Evolutionary conservation across 495 filamentous ascomycete species (phyloP), one percentile per base, ranked within the genome.

Genomic region (Cercophora sp.): DNA sequence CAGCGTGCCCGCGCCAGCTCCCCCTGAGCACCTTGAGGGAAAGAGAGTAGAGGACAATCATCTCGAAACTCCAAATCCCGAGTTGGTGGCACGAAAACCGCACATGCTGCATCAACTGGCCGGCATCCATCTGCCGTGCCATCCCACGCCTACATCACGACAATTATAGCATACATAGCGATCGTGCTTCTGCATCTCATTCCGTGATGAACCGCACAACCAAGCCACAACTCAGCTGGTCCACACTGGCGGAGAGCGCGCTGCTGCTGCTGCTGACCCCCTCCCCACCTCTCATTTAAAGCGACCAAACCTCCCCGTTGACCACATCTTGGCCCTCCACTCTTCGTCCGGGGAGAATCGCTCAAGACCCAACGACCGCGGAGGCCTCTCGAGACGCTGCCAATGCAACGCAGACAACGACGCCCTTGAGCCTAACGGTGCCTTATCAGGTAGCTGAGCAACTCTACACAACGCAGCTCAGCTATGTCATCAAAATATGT

Each of bases 211-310:
- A 4, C n/a, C 24, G 16, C 25, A 34, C 35, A 20, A 16, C 25
- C 20, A 52, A 43, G 49, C 27, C 49, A 52, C 18, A 32, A 6
- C 2, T 37, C 34, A 19, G 34, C 34, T 50, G 25, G 20, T 22
- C 16, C 24, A 43, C 24, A 22, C 15, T n/a, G 16, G 49, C 5
- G 49, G 37, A 44, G 39, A 36, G 45, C 8, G 29, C 8, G 13
- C 6, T 32, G 29, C 29, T 13, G 29, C 18, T 11, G 42, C 22
- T 29, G 18, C 31, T 37, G 40, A 43, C 23, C 5, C 25, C 5
- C 27, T 16, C 51, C 35, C 52, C 45, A 55, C 52, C 36, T 55
- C 52, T 55, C 52, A 55, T 55, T 55, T 55, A 31, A 50, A 54
- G 44, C 34, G 16, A 20, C 34, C 26, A 51, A n/a, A 35, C 52